Conservation (phyloP, 177 flowering plant species). For the Tripterygium wilfordii region DNA sequence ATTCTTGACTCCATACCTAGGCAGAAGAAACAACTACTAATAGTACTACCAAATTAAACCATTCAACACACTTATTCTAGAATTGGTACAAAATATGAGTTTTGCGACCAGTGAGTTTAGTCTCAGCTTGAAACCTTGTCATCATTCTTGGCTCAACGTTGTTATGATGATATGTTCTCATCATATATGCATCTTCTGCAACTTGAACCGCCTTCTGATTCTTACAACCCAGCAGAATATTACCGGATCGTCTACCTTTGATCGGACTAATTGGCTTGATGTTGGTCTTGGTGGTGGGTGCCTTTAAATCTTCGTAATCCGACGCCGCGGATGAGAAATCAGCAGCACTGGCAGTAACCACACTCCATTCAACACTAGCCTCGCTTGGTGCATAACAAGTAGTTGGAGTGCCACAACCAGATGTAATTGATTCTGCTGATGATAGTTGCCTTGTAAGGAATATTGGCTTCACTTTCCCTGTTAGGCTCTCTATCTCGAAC, state of each 20-base stretch:
- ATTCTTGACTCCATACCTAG: no score
- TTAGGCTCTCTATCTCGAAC: slow-evolving; percentile 49
- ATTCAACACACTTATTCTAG: no score
- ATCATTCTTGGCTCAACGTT: no score
- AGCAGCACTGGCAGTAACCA: slow-evolving; percentile 71
- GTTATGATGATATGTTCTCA: no score
- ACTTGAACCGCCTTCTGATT: slow-evolving; percentile 44
- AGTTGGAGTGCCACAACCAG: slow-evolving; percentile 21
- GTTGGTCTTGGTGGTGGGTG: background rate
- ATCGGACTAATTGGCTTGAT: background rate
- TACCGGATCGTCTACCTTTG: slow-evolving; percentile 8
- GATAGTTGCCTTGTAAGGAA: no score
- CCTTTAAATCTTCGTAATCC: slow-evolving; percentile 30
- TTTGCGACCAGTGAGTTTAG: no score
- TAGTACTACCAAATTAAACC: no score
- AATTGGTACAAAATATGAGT: no score
- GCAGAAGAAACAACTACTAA: no score
- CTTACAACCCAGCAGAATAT: slow-evolving; percentile 42
- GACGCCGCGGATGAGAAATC: slow-evolving; percentile 35
- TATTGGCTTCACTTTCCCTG: slow-evolving; percentile 10
- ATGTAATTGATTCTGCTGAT: no score
- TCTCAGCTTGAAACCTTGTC: no score
- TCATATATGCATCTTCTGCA: slow-evolving; percentile 21
- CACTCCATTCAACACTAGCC: slow-evolving; percentile 80
- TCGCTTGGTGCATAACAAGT: slow-evolving; percentile 44